These are phyloP conservation scores for Liquidambar formosana DNA, from an alignment of 164 flowering plant genomes.

Conservation along the genomic window DNA sequence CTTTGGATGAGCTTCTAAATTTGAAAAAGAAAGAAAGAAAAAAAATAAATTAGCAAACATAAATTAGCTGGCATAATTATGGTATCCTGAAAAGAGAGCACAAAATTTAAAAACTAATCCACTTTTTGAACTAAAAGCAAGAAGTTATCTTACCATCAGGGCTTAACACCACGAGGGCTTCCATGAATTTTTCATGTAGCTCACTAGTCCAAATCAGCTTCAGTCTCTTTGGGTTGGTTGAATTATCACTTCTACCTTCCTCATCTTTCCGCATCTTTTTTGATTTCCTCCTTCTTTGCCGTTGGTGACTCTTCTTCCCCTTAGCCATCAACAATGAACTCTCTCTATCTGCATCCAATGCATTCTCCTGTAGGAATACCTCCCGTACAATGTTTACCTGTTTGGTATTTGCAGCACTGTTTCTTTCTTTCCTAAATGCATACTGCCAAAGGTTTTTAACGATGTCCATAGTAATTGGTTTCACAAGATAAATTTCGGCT, in stretches of 20 bases:
- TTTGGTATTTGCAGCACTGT: too few species aligned
- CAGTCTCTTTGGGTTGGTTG: slow-evolving; percentile 13
- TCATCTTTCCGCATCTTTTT: not conserved
- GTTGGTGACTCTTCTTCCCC: too few species aligned
- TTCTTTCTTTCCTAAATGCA: too few species aligned
- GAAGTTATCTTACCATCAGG: slow-evolving; percentile 17
- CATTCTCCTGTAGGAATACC: too few species aligned
- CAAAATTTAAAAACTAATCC: not conserved
- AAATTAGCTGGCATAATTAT: not conserved
- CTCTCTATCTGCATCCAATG: not conserved
- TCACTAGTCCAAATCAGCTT: slow-evolving; percentile 25
- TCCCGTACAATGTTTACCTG: too few species aligned
- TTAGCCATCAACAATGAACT: too few species aligned
- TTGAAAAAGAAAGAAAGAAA: not conserved
- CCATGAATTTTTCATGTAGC: slow-evolving; percentile 20
- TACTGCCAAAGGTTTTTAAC: slow-evolving; percentile 23
- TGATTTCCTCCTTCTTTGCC: not conserved
- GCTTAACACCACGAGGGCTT: slow-evolving; percentile 15
- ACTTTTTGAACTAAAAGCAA: not conserved
- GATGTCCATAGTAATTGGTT: slow-evolving; percentile 13
- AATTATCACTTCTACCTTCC: not conserved
- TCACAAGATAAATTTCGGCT: slow-evolving; percentile 12
- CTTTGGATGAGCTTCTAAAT: too few species aligned
- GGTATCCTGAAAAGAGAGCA: not conserved
- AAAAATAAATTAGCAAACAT: too few species aligned